phyloP scores from a whole-genome alignment of 2,329 filamentous ascomycete species.

The Ascochyta fabae region DNA sequence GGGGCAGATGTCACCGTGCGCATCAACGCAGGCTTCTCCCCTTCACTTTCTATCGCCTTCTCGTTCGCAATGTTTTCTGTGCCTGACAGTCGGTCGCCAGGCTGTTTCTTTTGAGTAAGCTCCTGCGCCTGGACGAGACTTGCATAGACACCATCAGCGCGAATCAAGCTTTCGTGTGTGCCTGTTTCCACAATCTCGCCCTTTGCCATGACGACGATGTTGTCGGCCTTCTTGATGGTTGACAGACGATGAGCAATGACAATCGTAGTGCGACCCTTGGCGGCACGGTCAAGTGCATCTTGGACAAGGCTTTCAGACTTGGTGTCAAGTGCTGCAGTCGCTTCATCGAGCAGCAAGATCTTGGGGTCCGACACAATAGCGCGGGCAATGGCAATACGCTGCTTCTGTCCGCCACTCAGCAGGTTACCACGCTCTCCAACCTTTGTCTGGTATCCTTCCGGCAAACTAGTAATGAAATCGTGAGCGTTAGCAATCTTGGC shows the following conservation, averaged over 20 bases:
- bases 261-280: constrained; percentile 88
- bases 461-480: constrained; percentile 82
- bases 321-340: constrained; percentile 91
- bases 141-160: constrained; percentile 74
- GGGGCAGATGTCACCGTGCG: constrained; percentile 55
- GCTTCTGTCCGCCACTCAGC: constrained; percentile 93
- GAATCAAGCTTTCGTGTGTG: constrained; percentile 80
- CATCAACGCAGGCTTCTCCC: constrained; percentile 36
- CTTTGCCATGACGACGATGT: constrained; percentile 90
- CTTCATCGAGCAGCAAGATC: constrained; percentile 91
- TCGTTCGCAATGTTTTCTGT: constrained; percentile 20
- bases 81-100: constrained; percentile 29
- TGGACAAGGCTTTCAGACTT: constrained; percentile 95
- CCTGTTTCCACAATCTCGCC: constrained; percentile 93
- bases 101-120: constrained; percentile 37
- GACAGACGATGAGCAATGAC: constrained; percentile 95
- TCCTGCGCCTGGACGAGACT: constrained; percentile 88
- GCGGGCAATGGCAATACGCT: constrained; percentile 92
- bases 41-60: constrained; percentile 29
- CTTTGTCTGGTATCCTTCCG: constrained; percentile 89
- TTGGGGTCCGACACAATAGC: constrained; percentile 91
- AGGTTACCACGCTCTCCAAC: constrained; percentile 96
- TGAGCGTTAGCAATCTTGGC: constrained; percentile 93
- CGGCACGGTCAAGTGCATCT: constrained; percentile 84
- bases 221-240: constrained; percentile 92